Base-by-base conservation (phyloP, 148 eudicot species). In the Selenicereus undatus region DNA sequence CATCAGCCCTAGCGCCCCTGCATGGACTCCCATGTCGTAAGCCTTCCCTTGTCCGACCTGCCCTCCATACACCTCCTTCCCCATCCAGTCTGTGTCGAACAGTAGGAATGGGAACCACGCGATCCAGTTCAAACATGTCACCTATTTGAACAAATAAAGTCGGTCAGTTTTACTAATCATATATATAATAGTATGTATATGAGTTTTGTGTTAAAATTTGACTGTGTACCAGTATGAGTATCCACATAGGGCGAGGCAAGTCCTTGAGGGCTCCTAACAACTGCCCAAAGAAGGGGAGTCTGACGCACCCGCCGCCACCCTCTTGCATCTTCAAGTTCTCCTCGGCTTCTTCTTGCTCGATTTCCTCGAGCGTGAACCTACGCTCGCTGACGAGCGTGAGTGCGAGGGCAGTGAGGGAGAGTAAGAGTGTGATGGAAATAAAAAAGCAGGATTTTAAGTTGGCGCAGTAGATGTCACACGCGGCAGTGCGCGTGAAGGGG, bases 1-100 rank as follows among this genome's bases (percentile, higher is more conserved):
- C 92, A 89, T 84, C 45, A 89, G 52, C 21, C 92, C 92, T 5
- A 89, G 24, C 1, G 90, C 83, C 6, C 92, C 92, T 0, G 83
- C 83, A 21, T 82, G 88, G 0, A 89, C 90, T 8, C 92, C 92
- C 36, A 36, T 71, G 20, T 78, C 88, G 70, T 91, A 89, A 8
- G 83, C 84, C 51, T 62, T 82, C 42, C 90, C 93, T 14, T 76
- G 81, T 0, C 89, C 91, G 0, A 88, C 90, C 8, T 30, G 43
- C 2, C 93, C 93, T 0, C 93, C 93, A 54, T 89, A 91, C 17
- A 91, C 87, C 73, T 91, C 93, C 21, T 73, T 76, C 0, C 93
- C 93, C 90, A 91, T 86, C 93, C 93, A 91, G 29, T 91, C 93
- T 0, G 93, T 91, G 70, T 91, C 93, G 79, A 84, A 89, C 14